Evolutionary conservation across 2,329 filamentous ascomycete genomes (phyloP), one percentile per base, ranked within the genome.

Genomic region (Pezicula neosporulosa): DNA sequence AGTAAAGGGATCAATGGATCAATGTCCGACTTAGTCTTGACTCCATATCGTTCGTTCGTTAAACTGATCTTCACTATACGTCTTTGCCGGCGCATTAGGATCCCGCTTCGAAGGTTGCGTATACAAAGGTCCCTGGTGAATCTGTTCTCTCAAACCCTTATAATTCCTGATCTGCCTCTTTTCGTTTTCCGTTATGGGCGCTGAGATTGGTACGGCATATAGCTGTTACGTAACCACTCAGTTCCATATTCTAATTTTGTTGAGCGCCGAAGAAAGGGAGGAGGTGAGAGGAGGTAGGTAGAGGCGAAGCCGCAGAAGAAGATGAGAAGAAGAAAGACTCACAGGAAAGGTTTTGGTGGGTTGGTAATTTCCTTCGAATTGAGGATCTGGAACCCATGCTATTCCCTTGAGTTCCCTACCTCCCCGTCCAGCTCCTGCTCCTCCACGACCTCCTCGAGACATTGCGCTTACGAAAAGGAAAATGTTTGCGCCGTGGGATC

Each of bases 1-100:
- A 41, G 77, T 73, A 60, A 86, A 86, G 2, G 82, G 79, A 63
- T 86, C 80, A 60, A 83, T 80, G 82, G 79, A 63, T 86, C 80
- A 60, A 83, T 80, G 18, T 75, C 74, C 3, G 68, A 70, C 53
- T 71, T 61, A 3, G 56, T 53, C 39, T 63, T 57, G 30, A 44
- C 53, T 6, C 60, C 62, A 50, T 63, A 67, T 51, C 63, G 63
- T 7, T 55, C 63, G 63, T 7, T 55, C 51, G 38, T 57, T 76
- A 63, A 55, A 67, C 63, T 56, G 68, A 54, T 55, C 67, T 67
- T 57, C 71, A 65, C 57, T 74, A 71, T 62, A 78, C 69, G 51
- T 73, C 67, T 50, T 70, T 53, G 43, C 67, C 54, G 43, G 68
- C 52, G 53, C 70, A 52, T 71, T 75, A 2, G 52, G 44, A 48